Evolutionary conservation across 139 green algal species (phyloP).

Genomic region (Picochlorum sp.): DNA sequence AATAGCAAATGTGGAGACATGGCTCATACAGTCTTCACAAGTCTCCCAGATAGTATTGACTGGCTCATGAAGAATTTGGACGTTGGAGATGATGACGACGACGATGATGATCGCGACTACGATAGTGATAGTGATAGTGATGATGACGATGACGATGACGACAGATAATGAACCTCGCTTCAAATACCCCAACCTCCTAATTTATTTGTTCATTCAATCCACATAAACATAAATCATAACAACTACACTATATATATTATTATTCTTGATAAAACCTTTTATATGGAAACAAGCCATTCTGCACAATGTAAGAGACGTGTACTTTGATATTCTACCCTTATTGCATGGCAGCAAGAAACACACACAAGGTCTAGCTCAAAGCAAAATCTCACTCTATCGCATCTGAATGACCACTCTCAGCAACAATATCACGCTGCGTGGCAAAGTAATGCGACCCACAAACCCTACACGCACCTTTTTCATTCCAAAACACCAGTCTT

Average conservation of each 20-base stretch:
- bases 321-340: background rate
- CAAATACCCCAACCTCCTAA: too few species aligned
- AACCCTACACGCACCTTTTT: too few species aligned
- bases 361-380: background rate
- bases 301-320: too few species aligned
- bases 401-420: background rate
- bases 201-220: too few species aligned
- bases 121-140: too few species aligned
- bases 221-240: background rate
- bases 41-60: background rate
- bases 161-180: too few species aligned
- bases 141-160: too few species aligned
- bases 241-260: background rate
- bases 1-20: background rate
- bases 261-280: too few species aligned
- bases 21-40: constrained; percentile 7
- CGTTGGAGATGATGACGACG: too few species aligned
- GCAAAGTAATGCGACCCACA: background rate
- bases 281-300: too few species aligned
- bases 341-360: background rate
- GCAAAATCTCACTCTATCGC: background rate
- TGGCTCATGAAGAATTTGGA: too few species aligned
- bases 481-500: constrained; percentile 15
- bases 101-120: too few species aligned
- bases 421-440: background rate